Conservation (phyloP, 1,284 basidiomycete species). For the Cystobasidium slooffiae region DNA sequence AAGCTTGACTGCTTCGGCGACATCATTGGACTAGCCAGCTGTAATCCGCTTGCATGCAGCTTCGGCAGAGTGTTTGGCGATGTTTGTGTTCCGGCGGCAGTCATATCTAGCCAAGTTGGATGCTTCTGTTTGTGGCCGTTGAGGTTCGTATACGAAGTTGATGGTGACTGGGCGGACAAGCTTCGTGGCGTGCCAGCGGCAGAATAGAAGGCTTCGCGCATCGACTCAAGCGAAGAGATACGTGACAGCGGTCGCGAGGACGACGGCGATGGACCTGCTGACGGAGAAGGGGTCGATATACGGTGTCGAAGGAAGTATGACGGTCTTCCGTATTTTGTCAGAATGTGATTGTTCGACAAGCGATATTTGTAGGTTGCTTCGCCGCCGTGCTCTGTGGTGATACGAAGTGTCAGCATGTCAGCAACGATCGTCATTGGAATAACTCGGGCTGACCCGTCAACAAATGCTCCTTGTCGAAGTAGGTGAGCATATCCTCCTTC, state of each 20-base stretch:
- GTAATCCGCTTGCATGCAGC: background rate
- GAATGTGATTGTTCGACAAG: conserved; percentile 48
- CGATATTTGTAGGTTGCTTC: conserved; percentile 47
- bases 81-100: background rate
- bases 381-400: conserved; percentile 50
- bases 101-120: conserved; percentile 41
- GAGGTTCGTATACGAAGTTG: background rate
- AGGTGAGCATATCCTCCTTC: conserved; percentile 65
- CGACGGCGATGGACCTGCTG: conserved; percentile 31
- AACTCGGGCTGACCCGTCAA: conserved; percentile 63
- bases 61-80: background rate
- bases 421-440: background rate
- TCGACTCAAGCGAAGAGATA: conserved; percentile 42
- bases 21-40: conserved; percentile 15
- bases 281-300: conserved; percentile 8
- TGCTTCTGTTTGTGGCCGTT: conserved; percentile 15
- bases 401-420: background rate
- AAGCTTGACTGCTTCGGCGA: background rate
- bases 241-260: conserved; percentile 39
- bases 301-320: conserved; percentile 36
- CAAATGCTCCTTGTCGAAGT: conserved; percentile 64
- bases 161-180: conserved; percentile 12
- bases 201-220: conserved; percentile 35
- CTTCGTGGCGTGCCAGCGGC: conserved; percentile 24
- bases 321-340: conserved; percentile 47